Evolutionary conservation across 2,329 filamentous ascomycete species (phyloP).

Genomic region (Raffaelea arxii): DNA sequence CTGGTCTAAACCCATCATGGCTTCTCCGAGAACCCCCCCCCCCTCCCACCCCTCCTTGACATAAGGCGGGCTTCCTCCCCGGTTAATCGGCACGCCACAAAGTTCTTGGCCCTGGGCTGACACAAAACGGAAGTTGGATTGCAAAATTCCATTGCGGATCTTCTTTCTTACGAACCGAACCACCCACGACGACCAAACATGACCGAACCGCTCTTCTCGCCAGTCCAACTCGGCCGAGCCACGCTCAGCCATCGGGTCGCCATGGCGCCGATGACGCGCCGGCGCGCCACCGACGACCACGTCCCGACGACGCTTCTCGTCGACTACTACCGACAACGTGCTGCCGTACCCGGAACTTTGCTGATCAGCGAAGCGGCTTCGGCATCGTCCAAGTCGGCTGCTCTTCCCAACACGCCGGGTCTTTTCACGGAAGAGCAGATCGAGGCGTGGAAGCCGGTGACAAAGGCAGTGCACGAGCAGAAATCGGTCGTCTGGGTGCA

Average conservation of each 20-base stretch:
- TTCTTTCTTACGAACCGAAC: too few relatives aligned
- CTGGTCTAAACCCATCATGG: background rate
- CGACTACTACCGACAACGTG: background rate
- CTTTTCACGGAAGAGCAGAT: background rate
- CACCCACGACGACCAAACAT: too few relatives aligned
- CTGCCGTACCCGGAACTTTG: constrained; percentile 11
- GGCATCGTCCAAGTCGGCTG: constrained; percentile 28
- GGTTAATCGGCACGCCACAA: too few relatives aligned
- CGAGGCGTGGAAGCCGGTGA: constrained; percentile 1
- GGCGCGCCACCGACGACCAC: background rate
- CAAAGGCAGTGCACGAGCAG: constrained; percentile 5
- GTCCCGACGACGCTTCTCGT: background rate
- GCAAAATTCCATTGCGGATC: too few relatives aligned
- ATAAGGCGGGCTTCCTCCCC: too few relatives aligned
- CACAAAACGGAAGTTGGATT: too few relatives aligned
- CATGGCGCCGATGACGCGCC: background rate
- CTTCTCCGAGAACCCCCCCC: background rate
- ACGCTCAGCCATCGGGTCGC: background rate
- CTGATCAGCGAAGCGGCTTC: constrained; percentile 28
- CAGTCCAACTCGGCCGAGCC: background rate
- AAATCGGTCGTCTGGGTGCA: constrained; percentile 26
- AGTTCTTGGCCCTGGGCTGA: too few relatives aligned
- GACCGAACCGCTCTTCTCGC: background rate
- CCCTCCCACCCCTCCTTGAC: too few relatives aligned
- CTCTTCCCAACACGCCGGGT: too few relatives aligned